phyloP scores from a whole-genome alignment of 495 filamentous ascomycete species.

The Oleoguttula mirabilis region DNA sequence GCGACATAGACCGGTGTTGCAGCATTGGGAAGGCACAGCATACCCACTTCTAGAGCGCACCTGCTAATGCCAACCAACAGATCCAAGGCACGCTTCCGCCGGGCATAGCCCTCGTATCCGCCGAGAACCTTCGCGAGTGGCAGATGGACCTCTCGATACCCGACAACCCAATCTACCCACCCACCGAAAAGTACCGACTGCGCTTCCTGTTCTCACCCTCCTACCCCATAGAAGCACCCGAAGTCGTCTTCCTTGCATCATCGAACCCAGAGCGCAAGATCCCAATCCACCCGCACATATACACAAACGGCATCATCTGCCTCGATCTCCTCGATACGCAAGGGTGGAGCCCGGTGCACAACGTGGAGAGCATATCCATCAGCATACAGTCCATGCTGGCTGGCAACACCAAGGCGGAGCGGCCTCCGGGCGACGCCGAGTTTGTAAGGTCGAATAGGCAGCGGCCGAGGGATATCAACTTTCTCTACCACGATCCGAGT shows the following conservation, averaged over 20 bases:
- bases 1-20: too few relatives aligned
- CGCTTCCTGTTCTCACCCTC: slow-evolving; percentile 71
- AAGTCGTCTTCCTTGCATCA: slow-evolving; percentile 71
- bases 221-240: slow-evolving; percentile 93
- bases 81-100: slow-evolving; percentile 31
- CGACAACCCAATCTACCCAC: slow-evolving; percentile 74
- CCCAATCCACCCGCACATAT: slow-evolving; percentile 94
- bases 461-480: slow-evolving; percentile 73
- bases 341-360: slow-evolving; percentile 94
- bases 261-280: slow-evolving; percentile 44
- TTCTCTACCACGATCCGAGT: slow-evolving; percentile 75
- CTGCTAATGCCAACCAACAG: slow-evolving; percentile 11
- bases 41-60: neutral
- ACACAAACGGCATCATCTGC: slow-evolving; percentile 96
- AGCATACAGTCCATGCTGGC: slow-evolving; percentile 98
- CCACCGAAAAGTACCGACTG: slow-evolving; percentile 65
- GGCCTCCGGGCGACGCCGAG: slow-evolving; percentile 68
- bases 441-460: slow-evolving; percentile 69
- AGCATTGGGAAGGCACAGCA: too few relatives aligned
- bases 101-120: slow-evolving; percentile 68
- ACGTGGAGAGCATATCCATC: slow-evolving; percentile 93
- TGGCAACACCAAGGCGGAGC: slow-evolving; percentile 72
- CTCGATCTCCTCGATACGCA: slow-evolving; percentile 78
- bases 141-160: slow-evolving; percentile 83
- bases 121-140: slow-evolving; percentile 82